phyloP scores from a whole-genome alignment of 1,139 yeast genomes.

The Scheffersomyces segobiensis region DNA sequence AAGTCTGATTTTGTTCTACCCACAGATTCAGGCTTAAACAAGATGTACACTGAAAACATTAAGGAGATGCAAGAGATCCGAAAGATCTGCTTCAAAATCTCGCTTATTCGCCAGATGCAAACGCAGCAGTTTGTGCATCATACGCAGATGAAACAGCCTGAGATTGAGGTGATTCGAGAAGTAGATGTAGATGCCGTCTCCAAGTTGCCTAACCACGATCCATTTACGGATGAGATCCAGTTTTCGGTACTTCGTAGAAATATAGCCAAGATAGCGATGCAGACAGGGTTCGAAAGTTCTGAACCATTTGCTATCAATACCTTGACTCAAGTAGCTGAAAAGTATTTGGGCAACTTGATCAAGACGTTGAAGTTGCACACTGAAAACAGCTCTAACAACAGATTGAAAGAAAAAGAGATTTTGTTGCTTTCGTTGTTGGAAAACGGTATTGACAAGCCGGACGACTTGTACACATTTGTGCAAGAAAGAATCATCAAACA shows the following conservation, averaged over 20 bases:
- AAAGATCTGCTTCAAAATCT: slow-evolving; percentile 83
- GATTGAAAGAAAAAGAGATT: slow-evolving; percentile 45
- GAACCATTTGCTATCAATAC: slow-evolving; percentile 78
- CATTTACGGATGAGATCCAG: slow-evolving; percentile 57
- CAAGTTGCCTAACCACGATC: slow-evolving; percentile 67
- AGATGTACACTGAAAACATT: slow-evolving; percentile 64
- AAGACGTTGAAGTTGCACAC: slow-evolving; percentile 68
- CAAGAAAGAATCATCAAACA: slow-evolving; percentile 75
- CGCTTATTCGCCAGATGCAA: slow-evolving; percentile 88
- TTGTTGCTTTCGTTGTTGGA: slow-evolving; percentile 68
- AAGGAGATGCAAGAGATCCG: slow-evolving; percentile 84
- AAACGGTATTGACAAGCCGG: slow-evolving; percentile 83
- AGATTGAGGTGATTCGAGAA: slow-evolving; percentile 60
- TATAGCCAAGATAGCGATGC: slow-evolving; percentile 82
- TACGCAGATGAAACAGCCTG: slow-evolving; percentile 72
- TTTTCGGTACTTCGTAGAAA: slow-evolving; percentile 67
- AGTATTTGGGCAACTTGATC: slow-evolving; percentile 72
- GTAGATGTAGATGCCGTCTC: slow-evolving; percentile 79
- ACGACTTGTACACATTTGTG: slow-evolving; percentile 70
- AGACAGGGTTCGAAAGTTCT: slow-evolving; percentile 87
- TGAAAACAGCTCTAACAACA: slow-evolving; percentile 61
- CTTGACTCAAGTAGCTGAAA: slow-evolving; percentile 81
- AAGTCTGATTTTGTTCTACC: slow-evolving; percentile 35
- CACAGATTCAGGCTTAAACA: slow-evolving; percentile 57
- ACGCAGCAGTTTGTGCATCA: slow-evolving; percentile 77